phyloP scores from a whole-genome alignment of 371 early-diverging fungal species.

The Rhizopus sp. region DNA sequence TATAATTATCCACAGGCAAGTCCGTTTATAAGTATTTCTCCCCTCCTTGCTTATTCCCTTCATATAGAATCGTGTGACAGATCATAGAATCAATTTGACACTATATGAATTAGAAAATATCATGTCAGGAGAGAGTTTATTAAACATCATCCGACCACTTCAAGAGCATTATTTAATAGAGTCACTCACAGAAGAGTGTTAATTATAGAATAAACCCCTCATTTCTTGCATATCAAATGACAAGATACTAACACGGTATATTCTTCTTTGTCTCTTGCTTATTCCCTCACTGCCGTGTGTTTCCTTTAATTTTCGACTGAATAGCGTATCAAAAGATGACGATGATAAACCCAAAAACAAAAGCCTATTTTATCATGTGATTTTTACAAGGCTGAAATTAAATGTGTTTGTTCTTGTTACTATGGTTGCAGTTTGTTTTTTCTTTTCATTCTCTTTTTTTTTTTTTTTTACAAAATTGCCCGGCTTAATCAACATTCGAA shows the following conservation, averaged over 20 bases:
- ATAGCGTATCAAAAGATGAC: too few species aligned
- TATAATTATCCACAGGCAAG: slow-evolving; percentile 79
- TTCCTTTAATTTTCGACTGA: not conserved
- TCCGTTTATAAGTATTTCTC: not conserved
- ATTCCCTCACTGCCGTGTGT: not conserved
- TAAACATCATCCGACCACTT: slow-evolving; percentile 56
- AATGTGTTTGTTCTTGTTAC: too few species aligned
- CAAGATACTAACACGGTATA: not conserved
- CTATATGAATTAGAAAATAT: slow-evolving; percentile 72
- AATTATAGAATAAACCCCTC: not conserved
- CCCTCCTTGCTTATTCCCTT: slow-evolving; percentile 1
- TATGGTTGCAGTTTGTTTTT: too few species aligned
- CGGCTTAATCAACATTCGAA: not conserved
- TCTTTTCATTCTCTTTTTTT: too few species aligned
- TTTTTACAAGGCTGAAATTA: too few species aligned
- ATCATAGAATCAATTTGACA: slow-evolving; percentile 81
- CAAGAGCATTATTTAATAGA: slow-evolving; percentile 46
- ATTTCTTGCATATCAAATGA: not conserved
- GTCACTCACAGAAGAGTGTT: slow-evolving; percentile 30
- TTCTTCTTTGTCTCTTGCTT: not conserved
- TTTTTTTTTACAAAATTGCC: slow-evolving; percentile 5
- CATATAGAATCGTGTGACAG: slow-evolving; percentile 76
- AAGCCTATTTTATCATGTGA: too few species aligned
- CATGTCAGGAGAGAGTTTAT: slow-evolving; percentile 58
- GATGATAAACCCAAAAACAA: too few species aligned